A percentile compares a stretch with the other conserved stretches of the same genome.
phyloP scores from a whole-genome alignment of 164 flowering plant genomes.

The Malania oleifera region DNA sequence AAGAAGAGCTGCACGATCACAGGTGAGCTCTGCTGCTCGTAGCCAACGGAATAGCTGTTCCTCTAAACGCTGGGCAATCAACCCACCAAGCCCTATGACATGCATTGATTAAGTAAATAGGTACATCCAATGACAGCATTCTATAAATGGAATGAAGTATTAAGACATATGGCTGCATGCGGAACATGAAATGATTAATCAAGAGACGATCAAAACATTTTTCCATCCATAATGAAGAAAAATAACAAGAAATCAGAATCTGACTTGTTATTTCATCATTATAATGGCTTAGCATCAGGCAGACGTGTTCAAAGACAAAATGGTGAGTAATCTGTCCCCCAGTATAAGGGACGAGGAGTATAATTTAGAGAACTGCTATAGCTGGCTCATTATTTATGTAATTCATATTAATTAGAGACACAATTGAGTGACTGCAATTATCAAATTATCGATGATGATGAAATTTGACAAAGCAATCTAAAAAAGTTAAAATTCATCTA shows the following conservation, averaged over 20 bases:
- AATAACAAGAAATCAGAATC: background rate
- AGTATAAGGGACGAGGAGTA: too few species aligned
- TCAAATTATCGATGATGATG: background rate
- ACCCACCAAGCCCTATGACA: conserved; percentile 64
- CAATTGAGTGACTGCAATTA: too few species aligned
- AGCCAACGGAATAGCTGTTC: conserved; percentile 92
- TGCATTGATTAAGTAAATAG: background rate
- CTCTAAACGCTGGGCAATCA: conserved; percentile 81
- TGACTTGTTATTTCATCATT: too few species aligned
- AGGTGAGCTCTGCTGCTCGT: conserved; percentile 93
- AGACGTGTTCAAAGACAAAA: too few species aligned
- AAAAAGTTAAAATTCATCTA: background rate
- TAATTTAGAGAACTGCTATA: too few species aligned
- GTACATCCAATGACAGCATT: background rate
- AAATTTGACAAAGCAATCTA: background rate
- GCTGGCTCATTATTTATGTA: too few species aligned
- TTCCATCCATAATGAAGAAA: background rate
- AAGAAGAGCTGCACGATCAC: conserved; percentile 97
- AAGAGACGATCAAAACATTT: background rate
- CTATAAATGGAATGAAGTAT: background rate
- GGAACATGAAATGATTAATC: background rate
- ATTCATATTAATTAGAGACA: too few species aligned
- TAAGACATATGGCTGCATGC: background rate
- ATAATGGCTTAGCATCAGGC: too few species aligned
- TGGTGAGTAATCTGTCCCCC: too few species aligned